Percentiles rank a stretch among this genome's conserved stretches.
Conservation (phyloP, 176 grass and related monocot genomes). For the Secale cereale region DNA sequence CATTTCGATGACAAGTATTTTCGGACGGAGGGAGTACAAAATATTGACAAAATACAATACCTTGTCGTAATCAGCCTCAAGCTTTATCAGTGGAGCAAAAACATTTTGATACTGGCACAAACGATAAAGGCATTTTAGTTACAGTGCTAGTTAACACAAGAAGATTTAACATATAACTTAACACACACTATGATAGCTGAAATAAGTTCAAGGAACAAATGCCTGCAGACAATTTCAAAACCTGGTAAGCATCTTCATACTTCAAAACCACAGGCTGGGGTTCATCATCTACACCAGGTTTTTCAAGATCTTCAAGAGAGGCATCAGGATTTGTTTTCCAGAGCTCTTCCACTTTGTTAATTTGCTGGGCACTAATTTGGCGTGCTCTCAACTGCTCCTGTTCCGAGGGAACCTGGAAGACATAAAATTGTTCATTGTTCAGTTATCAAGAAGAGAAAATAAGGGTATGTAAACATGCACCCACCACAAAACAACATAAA, state of each 20-base stretch:
- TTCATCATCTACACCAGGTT: slow-evolving; percentile 97
- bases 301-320: slow-evolving; percentile 96
- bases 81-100: slow-evolving; percentile 97
- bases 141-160: slow-evolving; percentile 1
- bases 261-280: slow-evolving; percentile 81
- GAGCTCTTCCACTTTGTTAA: slow-evolving; percentile 98
- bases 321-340: slow-evolving; percentile 99
- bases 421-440: slow-evolving; percentile 12
- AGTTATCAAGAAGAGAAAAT: slow-evolving; percentile 16
- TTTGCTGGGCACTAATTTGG: slow-evolving; percentile 98
- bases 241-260: slow-evolving; percentile 99
- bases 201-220: slow-evolving; percentile 14
- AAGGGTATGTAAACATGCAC: neutral
- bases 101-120: slow-evolving; percentile 95
- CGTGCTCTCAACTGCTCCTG: slow-evolving; percentile 95
- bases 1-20: too few species aligned
- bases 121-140: slow-evolving; percentile 8
- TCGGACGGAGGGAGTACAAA: too few species aligned
- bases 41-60: slow-evolving; percentile 39
- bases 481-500: slow-evolving; percentile 10
- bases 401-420: slow-evolving; percentile 85
- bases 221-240: slow-evolving; percentile 15
- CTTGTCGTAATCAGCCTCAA: slow-evolving; percentile 99
- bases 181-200: slow-evolving; percentile 6
- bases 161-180: neutral